Evolutionary conservation across 75 land plant genomes (phyloP), one percentile per base, ranked within the genome.

Genomic region (Pinus tabuliformis): DNA sequence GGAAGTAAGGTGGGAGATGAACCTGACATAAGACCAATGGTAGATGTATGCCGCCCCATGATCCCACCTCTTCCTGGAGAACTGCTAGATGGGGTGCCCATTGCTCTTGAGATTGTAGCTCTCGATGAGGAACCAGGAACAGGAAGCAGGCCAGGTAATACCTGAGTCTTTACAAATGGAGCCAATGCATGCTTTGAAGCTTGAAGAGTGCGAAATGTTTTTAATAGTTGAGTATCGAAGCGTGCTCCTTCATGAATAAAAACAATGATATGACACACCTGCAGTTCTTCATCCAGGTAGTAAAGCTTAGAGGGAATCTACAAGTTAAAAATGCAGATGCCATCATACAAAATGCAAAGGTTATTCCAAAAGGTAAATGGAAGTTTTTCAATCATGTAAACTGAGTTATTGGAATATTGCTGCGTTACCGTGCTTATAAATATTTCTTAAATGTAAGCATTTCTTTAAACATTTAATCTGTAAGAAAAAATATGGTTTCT

Each of bases 181-280:
- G 79, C 75, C 33, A 95, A 79, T 39, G 90, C 77, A 57, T 94
- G 84, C 76, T 95, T 97, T 76, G 99, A 95, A 79, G 92, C 83
- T 88, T 97, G 99, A 26, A 97, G 77, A 57, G 90, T 80, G 58
- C 98, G 90, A 61, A 97, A 86, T 64, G 85, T 91, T 77, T 90
- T 89, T 76, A 97, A 70, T 21, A 86, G 57, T 21, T 91, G 78
- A 54, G 89, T 88, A 59, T 95, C 92, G 65, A 97, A 89, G 59
- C 87, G 89, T 20, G 90, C 84, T 16, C 98, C 92, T 78, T 97
- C 99, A 73, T 89, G 92, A 76, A 97, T 75, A 81, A 91, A 84
- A 45, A 97, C 63, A 56, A 97, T 75, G 6, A 89, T 74, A 82
- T 97, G 99, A 81, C 99, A 97, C 26, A 97, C 98, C 99, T 97